These are phyloP conservation scores for Chalaropsis thielavioides DNA, from an alignment of 2,329 filamentous ascomycete genomes.

Conservation along the genomic window DNA sequence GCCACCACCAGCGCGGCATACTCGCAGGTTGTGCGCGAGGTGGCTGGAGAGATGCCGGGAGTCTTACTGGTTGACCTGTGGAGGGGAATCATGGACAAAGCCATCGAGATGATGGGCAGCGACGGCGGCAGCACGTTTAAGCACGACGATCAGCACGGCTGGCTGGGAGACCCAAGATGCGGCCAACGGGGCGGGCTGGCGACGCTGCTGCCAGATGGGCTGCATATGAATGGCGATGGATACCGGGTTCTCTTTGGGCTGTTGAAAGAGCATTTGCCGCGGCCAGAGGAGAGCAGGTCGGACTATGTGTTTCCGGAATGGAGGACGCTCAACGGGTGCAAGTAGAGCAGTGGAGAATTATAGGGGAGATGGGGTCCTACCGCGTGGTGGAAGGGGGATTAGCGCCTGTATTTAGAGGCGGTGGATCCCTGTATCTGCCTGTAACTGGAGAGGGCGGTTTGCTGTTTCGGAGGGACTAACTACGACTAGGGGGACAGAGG, in stretches of 20 bases:
- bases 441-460: neutral
- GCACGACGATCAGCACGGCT: slow-evolving; percentile 37
- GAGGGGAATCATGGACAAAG: slow-evolving; percentile 61
- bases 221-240: slow-evolving; percentile 41
- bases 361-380: neutral
- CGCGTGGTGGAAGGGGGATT: neutral
- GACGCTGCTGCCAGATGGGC: slow-evolving; percentile 40
- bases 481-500: neutral
- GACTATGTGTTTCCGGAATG: slow-evolving; percentile 37
- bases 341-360: neutral
- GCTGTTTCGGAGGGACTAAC: neutral
- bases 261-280: slow-evolving; percentile 33
- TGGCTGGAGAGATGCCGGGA: slow-evolving; percentile 55
- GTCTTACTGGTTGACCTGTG: slow-evolving; percentile 67
- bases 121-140: slow-evolving; percentile 22
- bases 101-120: slow-evolving; percentile 30
- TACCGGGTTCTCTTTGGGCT: slow-evolving; percentile 39
- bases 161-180: slow-evolving; percentile 36
- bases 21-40: slow-evolving; percentile 43
- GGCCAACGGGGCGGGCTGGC: slow-evolving; percentile 38
- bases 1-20: slow-evolving; percentile 39
- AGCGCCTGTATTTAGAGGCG: neutral
- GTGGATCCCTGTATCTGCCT: neutral
- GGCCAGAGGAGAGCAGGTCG: slow-evolving; percentile 27
- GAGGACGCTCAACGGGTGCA: slow-evolving; percentile 22